These are phyloP conservation scores for Thalassiosira allenii DNA, from an alignment of 352 stramenopile genomes.

Conservation along the genomic window DNA sequence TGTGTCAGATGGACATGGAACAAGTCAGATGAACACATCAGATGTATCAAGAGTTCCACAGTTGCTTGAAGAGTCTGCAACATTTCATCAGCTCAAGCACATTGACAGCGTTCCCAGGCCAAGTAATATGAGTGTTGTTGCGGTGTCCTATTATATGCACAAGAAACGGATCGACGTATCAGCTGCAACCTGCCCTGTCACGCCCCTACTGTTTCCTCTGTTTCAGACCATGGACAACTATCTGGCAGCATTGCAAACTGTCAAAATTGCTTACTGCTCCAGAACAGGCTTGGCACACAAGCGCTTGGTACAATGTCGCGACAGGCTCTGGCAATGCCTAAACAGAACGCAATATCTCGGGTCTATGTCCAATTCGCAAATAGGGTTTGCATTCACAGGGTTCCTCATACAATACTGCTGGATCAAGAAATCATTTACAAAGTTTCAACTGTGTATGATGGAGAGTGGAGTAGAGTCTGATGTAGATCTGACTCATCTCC, in stretches of 20 bases:
- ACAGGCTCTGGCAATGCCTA: constrained; percentile 81
- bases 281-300: constrained; percentile 21
- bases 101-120: constrained; percentile 27
- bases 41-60: constrained; percentile 39
- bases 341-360: constrained; percentile 52
- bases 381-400: constrained; percentile 71
- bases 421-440: constrained; percentile 73
- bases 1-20: constrained; percentile 14
- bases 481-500: constrained; percentile 6
- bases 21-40: constrained; percentile 7
- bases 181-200: constrained; percentile 70
- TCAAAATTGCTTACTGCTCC: constrained; percentile 9
- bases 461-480: constrained; percentile 16
- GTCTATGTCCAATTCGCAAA: constrained; percentile 50
- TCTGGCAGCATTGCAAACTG: constrained; percentile 20
- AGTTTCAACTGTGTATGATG: constrained; percentile 26
- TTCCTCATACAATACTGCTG: constrained; percentile 85
- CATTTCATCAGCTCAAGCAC: constrained; percentile 53
- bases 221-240: constrained; percentile 71
- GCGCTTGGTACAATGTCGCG: constrained; percentile 59
- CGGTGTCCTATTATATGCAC: constrained; percentile 72
- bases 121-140: constrained; percentile 65
- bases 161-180: constrained; percentile 70
- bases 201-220: constrained; percentile 70
- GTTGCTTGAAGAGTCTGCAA: constrained; percentile 63